Evolutionary conservation across 352 stramenopile species (phyloP), one percentile per base, ranked within the genome.

Genomic region (Globisporangium camurandrum): DNA sequence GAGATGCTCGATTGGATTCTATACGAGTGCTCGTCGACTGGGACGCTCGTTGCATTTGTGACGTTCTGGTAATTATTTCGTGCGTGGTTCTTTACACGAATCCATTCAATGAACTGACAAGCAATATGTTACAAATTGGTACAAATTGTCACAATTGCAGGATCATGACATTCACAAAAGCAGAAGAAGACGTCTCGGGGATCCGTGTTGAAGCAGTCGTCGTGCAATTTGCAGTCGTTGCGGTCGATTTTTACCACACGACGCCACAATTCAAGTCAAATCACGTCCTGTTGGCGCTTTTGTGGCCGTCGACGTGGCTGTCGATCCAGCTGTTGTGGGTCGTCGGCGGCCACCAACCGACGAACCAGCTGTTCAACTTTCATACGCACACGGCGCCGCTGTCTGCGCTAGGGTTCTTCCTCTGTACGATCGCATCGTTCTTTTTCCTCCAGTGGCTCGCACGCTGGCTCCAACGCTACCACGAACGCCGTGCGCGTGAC

Each of bases 1-100:
- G 71, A 84, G 31, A 79, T 84, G 49, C 46, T 86, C 24, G 74
- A 84, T 51, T 83, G 71, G 71, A 67, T 86, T 34, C 74, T 84
- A 38, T 80, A 72, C 49, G 69, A 88, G 46, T 70, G 71, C 19
- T 82, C 70, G 4, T 69, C 69, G 2, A 78, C 71, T 1, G 51
- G 59, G 23, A 60, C 69, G 4, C 46, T 84, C 33, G 62, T 75
- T 24, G 41, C 62, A 3, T 82, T 86, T 23, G 42, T 69, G 6
- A 69, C 66, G 43, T 85, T 83, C 43, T 86, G 74, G 65, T 78
- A 73, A 33, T 52, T 69, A 2, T 23, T 37, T 10, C 31, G 12
- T 12, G 31, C 2, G 11, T 16, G 2, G 31, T 37, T 16, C 12
- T 37, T 37, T 16, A 16, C 8, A 37, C 31, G 2, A 37, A 16